These are phyloP conservation scores for Entonaema liquescens DNA, from an alignment of 495 filamentous ascomycete genomes.

Conservation along the genomic window DNA sequence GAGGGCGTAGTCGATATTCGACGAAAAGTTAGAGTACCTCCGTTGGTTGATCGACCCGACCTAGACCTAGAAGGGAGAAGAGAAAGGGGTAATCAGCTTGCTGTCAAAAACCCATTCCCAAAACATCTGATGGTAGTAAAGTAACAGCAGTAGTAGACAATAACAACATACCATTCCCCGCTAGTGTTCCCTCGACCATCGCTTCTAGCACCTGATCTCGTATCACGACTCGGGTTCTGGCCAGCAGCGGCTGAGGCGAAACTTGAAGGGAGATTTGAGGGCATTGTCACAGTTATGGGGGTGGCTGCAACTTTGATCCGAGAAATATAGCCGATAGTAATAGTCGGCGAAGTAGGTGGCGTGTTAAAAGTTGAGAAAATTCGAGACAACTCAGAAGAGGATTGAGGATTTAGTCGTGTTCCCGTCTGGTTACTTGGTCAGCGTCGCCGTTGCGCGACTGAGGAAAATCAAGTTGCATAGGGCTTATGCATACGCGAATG, in stretches of 20 bases:
- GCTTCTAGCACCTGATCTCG: constrained; percentile 61
- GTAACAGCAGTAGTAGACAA: not conserved
- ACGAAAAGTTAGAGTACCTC: constrained; percentile 82
- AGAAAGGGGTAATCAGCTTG: constrained; percentile 40
- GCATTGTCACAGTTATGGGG: constrained; percentile 59
- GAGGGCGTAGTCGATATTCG: constrained; percentile 72
- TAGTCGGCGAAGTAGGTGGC: constrained; percentile 1
- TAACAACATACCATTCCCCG: constrained; percentile 45
- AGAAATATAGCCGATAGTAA: constrained; percentile 19
- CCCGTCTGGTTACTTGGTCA: constrained; percentile 10
- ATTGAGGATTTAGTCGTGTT: constrained; percentile 1
- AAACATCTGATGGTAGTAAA: not conserved
- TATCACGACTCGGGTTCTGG: constrained; percentile 66
- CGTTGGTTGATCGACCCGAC: constrained; percentile 72
- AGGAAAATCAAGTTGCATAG: not conserved
- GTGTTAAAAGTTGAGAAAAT: constrained; percentile 9
- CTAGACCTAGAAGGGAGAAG: constrained; percentile 44
- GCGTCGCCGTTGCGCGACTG: constrained; percentile 3
- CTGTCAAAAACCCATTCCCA: constrained; percentile 26
- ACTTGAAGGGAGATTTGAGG: constrained; percentile 80
- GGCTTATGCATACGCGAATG: constrained; percentile 24
- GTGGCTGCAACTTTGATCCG: constrained; percentile 22
- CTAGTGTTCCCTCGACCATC: constrained; percentile 58
- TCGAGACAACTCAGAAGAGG: constrained; percentile 9
- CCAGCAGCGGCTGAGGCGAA: constrained; percentile 85